Evolutionary conservation across 164 flowering plant species (phyloP), one percentile per base, ranked within the genome.

Genomic region (Piper betle): DNA sequence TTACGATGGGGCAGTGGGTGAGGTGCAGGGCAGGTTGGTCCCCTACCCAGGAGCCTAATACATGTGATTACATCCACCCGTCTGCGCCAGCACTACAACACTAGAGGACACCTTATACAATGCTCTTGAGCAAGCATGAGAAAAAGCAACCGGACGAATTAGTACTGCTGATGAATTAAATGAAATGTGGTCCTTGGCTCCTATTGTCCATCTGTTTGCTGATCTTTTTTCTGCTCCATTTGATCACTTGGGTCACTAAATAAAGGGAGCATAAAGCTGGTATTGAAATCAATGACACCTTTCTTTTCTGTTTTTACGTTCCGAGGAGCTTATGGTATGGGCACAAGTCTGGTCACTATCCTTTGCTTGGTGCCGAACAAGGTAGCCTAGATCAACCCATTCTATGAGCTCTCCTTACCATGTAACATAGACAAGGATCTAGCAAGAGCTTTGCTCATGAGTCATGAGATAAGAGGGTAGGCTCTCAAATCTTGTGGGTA

Each of bases 1-100:
- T 55, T 46, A 55, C 12, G 58, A 55, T 33, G 58, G 58, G 25
- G 58, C 58, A 55, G 11, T 33, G 38, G 39, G 58, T 2, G 39
- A 55, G 39, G 58, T 39, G 33, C 58, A 33, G 39, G 58, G 16
- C 58, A 33, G 39, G 58, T 55, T 55, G 58, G 58, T 55, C 58
- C 58, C 58, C 58, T 39, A 9, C 50, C 15, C 10, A 46, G 50
- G 5, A 46, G 50, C 50, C 9, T 46, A 46, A 46, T 46, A 46
- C 50, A 46, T 46, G 50, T 46, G 50, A 46, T 10, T 8, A 46
- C 50, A 9, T 42, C 9, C 46, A 42, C 46, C 46, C 7, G 33
- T 6, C 46, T 42, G 46, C 46, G 6, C 50, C 50, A 46, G 12
- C 50, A 46, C 11, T 15, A 38, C 3, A 15, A 5, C 39, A 33